Evolutionary conservation across 371 early-diverging fungal genomes (phyloP), one percentile per base, ranked within the genome.

Genomic region (Apophysomyces elegans): DNA sequence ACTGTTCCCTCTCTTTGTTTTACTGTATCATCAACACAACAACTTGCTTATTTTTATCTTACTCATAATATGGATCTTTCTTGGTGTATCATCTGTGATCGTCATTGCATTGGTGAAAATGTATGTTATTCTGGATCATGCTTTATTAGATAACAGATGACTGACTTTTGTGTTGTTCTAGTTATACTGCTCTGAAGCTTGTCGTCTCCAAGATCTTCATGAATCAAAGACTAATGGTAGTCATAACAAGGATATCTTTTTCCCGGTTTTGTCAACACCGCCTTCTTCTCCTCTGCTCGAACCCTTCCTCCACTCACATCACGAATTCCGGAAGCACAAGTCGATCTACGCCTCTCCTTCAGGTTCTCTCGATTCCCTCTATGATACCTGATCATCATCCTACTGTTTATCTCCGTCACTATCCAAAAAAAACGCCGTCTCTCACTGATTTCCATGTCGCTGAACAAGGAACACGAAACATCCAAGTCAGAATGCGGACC

Each of bases 41-140:
- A 41, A 41, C 41, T 41, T 11, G 0, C 21, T 21, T 50, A 45
- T 13, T 45, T 45, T 13, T 45, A 45, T 26, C 32, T 0, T 43
- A 43, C 43, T 47, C n/a, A 2, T 50, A 50, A 9, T 50, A 74
- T 74, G 74, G 74, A 74, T 64, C 63, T 68, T 38, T 70, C 74
- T 44, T 74, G 74, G 74, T 74, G 74, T 59, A 70, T 70, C 56
- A 68, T 68, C 50, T 74, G 74, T 43, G 70, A 74, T 39, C 70
- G 70, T 60, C 74, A 70, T 61, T 74, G 66, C 44, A 59, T 62
- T 35, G 74, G 70, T 61, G 68, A 68, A 35, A 68, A 70, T 66
- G 70, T 73, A 67, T 59, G 72, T 67, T 26, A 14, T 7, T 39
- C 14, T 14, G 26, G 35, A n/a, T 68, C 54, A 26, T 18, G 7